Percentiles rank a stretch among this genome's conserved stretches.
phyloP scores from a whole-genome alignment of 2,329 filamentous ascomycete genomes.

The Trichoderma sp. region DNA sequence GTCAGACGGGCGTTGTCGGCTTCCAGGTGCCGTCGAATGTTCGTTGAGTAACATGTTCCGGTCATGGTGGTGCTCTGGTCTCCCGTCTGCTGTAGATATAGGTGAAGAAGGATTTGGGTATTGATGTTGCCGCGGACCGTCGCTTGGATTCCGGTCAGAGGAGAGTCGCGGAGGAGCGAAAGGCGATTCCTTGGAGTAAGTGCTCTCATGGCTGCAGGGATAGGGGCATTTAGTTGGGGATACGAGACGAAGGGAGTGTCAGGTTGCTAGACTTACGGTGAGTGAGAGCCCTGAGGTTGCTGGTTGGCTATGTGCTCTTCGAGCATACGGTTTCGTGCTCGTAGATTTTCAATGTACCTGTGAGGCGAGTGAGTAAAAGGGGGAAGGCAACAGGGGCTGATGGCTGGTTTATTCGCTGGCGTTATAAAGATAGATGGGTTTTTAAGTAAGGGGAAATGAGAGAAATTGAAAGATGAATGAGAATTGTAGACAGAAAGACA shows the following conservation, averaged over 20 bases:
- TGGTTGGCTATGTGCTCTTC: conserved; percentile 11
- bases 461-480: not conserved
- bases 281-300: not conserved
- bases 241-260: not conserved
- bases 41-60: not conserved
- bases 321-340: conserved; percentile 12
- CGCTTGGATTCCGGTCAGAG: not conserved
- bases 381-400: not conserved
- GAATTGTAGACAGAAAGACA: not conserved
- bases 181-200: conserved; percentile 5
- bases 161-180: not conserved
- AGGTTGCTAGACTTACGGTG: not conserved
- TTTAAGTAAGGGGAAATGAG: not conserved
- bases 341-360: conserved; percentile 16
- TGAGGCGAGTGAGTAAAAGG: not conserved
- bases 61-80: not conserved
- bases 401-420: not conserved
- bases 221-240: not conserved
- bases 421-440: not conserved
- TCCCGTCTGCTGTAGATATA: not conserved
- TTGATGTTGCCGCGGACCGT: not conserved
- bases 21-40: not conserved
- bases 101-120: not conserved
- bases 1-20: not conserved
- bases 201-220: not conserved